Evolutionary conservation across 1,284 basidiomycete genomes (phyloP).

Genomic region (Ceratobasidium sp.): DNA sequence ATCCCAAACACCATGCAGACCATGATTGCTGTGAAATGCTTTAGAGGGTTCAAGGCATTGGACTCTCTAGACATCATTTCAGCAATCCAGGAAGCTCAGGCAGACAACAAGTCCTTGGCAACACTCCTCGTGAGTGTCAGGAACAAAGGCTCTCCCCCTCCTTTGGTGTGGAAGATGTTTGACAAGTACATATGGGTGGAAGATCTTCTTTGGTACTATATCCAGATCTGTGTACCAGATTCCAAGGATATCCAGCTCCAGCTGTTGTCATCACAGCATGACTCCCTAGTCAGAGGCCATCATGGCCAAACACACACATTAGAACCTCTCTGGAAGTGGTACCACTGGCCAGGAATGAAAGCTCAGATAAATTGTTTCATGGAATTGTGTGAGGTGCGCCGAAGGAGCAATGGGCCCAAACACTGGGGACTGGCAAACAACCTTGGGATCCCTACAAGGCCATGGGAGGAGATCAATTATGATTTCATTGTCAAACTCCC

Average conservation of each 20-base stretch:
- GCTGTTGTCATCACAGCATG: conserved; percentile 38
- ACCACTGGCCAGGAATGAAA: conserved; percentile 52
- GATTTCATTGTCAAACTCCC: conserved; percentile 50
- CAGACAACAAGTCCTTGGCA: not conserved
- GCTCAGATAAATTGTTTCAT: conserved; percentile 50
- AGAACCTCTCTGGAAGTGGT: conserved; percentile 51
- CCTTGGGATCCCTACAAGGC: conserved; percentile 43
- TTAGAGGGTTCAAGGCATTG: not conserved
- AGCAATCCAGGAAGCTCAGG: not conserved
- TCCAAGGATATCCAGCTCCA: not conserved
- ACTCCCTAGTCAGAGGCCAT: conserved; percentile 52
- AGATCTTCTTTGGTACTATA: conserved; percentile 18
- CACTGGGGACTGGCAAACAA: conserved; percentile 47
- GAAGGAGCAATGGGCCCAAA: conserved; percentile 46
- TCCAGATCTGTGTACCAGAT: not conserved
- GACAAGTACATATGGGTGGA: not conserved
- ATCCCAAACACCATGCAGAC: not conserved
- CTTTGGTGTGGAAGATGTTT: conserved; percentile 6
- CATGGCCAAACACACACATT: conserved; percentile 50
- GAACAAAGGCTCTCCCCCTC: not conserved
- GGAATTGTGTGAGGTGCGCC: conserved; percentile 51
- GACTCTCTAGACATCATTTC: not conserved
- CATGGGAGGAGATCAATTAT: conserved; percentile 47
- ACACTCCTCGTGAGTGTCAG: not conserved
- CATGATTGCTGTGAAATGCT: not conserved